Percentiles rank a stretch among this genome's conserved stretches.
phyloP scores from a whole-genome alignment of 2,329 filamentous ascomycete genomes.

The Ascochyta fabae region DNA sequence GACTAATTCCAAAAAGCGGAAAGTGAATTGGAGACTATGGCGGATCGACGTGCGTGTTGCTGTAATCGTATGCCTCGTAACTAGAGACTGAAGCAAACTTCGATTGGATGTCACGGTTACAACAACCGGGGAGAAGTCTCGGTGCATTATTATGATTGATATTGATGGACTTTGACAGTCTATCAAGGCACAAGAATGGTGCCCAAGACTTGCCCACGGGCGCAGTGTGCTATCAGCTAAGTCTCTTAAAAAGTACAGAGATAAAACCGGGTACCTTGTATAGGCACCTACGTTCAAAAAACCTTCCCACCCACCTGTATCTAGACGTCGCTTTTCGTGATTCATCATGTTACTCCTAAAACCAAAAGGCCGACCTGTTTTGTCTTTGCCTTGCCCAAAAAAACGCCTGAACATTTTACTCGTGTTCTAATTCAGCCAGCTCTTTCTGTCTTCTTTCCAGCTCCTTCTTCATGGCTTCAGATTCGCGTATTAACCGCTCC shows the following conservation, averaged over 20 bases:
- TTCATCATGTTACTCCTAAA: conserved; percentile 5
- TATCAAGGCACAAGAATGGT: too few species aligned
- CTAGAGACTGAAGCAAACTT: too few species aligned
- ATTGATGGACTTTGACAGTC: too few species aligned
- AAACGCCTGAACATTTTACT: conserved; percentile 22
- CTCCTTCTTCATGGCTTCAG: conserved; percentile 41
- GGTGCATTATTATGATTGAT: too few species aligned
- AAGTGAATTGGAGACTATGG: too few species aligned
- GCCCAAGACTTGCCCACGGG: background rate
- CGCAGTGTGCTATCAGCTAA: background rate
- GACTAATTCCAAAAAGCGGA: too few species aligned
- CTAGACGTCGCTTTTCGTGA: conserved; percentile 17
- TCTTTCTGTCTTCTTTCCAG: conserved; percentile 39
- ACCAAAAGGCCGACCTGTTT: conserved; percentile 3
- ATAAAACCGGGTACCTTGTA: background rate
- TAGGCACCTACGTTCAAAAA: background rate
- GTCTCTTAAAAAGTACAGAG: background rate
- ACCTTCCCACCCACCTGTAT: background rate
- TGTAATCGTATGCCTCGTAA: too few species aligned
- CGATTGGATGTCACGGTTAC: too few species aligned
- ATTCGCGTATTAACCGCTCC: conserved; percentile 41
- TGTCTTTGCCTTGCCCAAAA: background rate
- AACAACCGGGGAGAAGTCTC: too few species aligned
- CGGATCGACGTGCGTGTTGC: too few species aligned
- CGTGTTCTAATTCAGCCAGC: conserved; percentile 41